Evolutionary conservation across 2,329 filamentous ascomycete genomes (phyloP).

Genomic region (Teratosphaeria gauchensis): DNA sequence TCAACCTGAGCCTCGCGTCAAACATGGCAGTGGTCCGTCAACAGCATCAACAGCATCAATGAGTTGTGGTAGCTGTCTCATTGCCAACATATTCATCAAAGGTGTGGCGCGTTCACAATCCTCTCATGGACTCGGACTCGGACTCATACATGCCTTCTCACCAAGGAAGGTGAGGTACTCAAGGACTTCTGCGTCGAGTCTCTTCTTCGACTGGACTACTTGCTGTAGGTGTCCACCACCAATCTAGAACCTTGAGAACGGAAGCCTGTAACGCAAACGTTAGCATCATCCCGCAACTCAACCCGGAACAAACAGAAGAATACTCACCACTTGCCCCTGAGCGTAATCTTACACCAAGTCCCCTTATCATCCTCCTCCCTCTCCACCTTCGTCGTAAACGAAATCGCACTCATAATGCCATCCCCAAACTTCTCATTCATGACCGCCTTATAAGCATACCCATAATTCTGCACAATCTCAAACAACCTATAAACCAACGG

Average conservation of each 20-base stretch:
- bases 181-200: background rate
- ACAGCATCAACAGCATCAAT: background rate
- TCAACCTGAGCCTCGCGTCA: background rate
- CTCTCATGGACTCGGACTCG: background rate
- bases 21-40: background rate
- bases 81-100: background rate
- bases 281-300: conserved; percentile 1
- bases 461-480: conserved; percentile 95
- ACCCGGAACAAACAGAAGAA: background rate
- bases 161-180: background rate
- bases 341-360: conserved; percentile 74
- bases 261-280: conserved; percentile 30
- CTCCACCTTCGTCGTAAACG: conserved; percentile 81
- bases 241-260: conserved; percentile 38
- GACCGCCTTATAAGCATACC: conserved; percentile 89
- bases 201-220: background rate
- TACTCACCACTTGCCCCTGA: conserved; percentile 72
- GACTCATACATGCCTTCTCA: background rate
- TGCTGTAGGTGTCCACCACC: background rate
- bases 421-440: conserved; percentile 76
- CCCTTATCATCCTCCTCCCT: conserved; percentile 73
- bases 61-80: background rate
- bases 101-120: background rate
- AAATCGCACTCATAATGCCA: conserved; percentile 94
- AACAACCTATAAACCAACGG: conserved; percentile 84